phyloP scores from a whole-genome alignment of 495 filamentous ascomycete genomes.

The Xylaria grammica region DNA sequence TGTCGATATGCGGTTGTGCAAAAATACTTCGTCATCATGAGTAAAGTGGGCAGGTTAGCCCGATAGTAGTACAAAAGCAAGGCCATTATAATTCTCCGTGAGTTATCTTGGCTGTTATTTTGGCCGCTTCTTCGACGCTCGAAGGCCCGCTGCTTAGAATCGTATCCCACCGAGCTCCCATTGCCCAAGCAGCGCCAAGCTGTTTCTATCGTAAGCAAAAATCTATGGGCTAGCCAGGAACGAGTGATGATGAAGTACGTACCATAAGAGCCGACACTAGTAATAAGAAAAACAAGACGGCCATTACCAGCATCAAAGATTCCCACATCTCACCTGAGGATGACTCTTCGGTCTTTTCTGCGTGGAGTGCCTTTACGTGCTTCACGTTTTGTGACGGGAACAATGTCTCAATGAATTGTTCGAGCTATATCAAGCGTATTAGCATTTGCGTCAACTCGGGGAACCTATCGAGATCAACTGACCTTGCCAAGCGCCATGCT shows the following conservation, averaged over 20 bases:
- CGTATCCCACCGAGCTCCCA: slow-evolving; percentile 66
- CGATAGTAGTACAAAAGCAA: slow-evolving; percentile 8
- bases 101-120: slow-evolving; percentile 28
- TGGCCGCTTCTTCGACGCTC: slow-evolving; percentile 33
- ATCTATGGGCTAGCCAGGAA: not conserved
- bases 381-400: slow-evolving; percentile 74
- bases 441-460: not conserved
- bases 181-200: slow-evolving; percentile 69
- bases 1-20: slow-evolving; percentile 12
- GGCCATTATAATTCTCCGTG: slow-evolving; percentile 51
- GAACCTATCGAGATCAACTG: slow-evolving; percentile 32
- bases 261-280: slow-evolving; percentile 53
- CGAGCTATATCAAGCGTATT: slow-evolving; percentile 65
- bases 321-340: slow-evolving; percentile 41
- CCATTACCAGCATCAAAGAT: slow-evolving; percentile 39
- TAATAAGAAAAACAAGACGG: slow-evolving; percentile 40
- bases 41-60: not conserved
- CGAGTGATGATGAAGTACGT: slow-evolving; percentile 24
- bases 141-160: slow-evolving; percentile 43
- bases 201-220: slow-evolving; percentile 38
- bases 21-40: slow-evolving; percentile 21
- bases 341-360: slow-evolving; percentile 32
- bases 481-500: slow-evolving; percentile 90
- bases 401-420: slow-evolving; percentile 95
- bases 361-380: slow-evolving; percentile 41